Conservation (phyloP, 163 green algal genomes). For the Scenedesmus sp. region DNA sequence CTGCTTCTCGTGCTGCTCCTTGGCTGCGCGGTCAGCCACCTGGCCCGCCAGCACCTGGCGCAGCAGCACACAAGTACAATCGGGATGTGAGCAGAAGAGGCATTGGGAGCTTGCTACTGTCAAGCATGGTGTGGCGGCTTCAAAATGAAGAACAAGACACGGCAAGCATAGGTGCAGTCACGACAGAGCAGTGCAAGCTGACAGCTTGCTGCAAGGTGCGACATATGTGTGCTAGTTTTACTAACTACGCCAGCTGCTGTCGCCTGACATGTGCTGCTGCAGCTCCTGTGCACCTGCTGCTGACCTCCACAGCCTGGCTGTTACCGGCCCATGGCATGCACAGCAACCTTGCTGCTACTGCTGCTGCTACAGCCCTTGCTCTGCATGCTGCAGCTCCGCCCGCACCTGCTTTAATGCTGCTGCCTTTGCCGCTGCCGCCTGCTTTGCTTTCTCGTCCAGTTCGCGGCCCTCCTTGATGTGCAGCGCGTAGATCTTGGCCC, state of each 20-base stretch:
- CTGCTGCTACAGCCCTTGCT: not conserved
- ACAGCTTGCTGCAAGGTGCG: no score
- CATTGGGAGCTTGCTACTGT: no score
- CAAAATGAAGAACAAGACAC: not conserved
- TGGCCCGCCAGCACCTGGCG: conserved; percentile 23
- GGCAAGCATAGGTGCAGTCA: not conserved
- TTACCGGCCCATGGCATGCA: no score
- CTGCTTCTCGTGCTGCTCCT: conserved; percentile 45
- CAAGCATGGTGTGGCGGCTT: not conserved
- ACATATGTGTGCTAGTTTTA: no score
- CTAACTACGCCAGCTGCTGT: no score
- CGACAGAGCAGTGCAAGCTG: no score
- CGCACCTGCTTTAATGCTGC: conserved; percentile 11
- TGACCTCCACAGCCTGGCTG: no score
- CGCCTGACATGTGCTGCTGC: no score
- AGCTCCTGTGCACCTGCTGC: no score
- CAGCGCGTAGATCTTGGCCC: conserved; percentile 63
- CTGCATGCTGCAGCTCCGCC: not conserved
- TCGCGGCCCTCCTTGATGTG: conserved; percentile 46
- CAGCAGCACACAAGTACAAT: no score
- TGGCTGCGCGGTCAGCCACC: conserved; percentile 39
- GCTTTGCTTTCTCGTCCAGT: not conserved
- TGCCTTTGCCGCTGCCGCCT: conserved; percentile 15
- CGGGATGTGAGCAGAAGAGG: not conserved
- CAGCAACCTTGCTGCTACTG: not conserved